Conservation (phyloP, 352 stramenopile genomes). For the Phytophthora gonapodyides region DNA sequence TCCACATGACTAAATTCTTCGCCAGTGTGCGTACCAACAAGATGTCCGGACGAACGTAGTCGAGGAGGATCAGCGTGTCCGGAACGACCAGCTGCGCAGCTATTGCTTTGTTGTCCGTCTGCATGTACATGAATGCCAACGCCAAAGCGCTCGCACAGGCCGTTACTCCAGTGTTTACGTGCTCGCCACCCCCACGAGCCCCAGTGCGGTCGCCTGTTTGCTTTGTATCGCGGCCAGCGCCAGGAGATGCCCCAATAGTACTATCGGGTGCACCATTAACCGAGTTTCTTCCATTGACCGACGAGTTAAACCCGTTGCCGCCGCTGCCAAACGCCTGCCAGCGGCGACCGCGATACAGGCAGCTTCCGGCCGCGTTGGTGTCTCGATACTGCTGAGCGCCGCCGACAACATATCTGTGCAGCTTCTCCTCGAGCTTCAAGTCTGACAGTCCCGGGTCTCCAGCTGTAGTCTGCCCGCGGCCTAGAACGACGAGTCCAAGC, state of each 20-base stretch:
- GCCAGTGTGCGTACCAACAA: constrained; percentile 94
- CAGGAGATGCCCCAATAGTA: constrained; percentile 23
- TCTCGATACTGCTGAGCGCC: constrained; percentile 59
- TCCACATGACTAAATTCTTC: constrained; percentile 96
- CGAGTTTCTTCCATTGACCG: constrained; percentile 24
- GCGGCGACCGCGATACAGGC: constrained; percentile 70
- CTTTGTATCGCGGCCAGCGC: constrained; percentile 73
- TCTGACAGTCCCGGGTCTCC: constrained; percentile 93
- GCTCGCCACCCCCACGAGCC: constrained; percentile 57
- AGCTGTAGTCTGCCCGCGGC: constrained; percentile 63
- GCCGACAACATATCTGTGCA: constrained; percentile 96
- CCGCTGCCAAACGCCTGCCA: constrained; percentile 61
- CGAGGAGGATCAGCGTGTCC: constrained; percentile 95
- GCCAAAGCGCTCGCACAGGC: constrained; percentile 92
- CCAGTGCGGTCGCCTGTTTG: constrained; percentile 32
- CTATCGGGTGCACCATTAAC: constrained; percentile 31
- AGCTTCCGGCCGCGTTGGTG: constrained; percentile 52
- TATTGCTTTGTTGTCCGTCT: constrained; percentile 89
- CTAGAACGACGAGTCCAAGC: constrained; percentile 96
- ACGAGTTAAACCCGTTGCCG: constrained; percentile 20
- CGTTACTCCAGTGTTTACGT: constrained; percentile 97
- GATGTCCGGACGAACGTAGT: constrained; percentile 96
- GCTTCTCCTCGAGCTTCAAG: constrained; percentile 95
- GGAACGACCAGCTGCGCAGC: constrained; percentile 90
- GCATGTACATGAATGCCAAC: constrained; percentile 97